Percentiles rank a stretch among this genome's conserved stretches.
phyloP scores from a whole-genome alignment of 495 filamentous ascomycete genomes.

The Annulohypoxylon bovei region DNA sequence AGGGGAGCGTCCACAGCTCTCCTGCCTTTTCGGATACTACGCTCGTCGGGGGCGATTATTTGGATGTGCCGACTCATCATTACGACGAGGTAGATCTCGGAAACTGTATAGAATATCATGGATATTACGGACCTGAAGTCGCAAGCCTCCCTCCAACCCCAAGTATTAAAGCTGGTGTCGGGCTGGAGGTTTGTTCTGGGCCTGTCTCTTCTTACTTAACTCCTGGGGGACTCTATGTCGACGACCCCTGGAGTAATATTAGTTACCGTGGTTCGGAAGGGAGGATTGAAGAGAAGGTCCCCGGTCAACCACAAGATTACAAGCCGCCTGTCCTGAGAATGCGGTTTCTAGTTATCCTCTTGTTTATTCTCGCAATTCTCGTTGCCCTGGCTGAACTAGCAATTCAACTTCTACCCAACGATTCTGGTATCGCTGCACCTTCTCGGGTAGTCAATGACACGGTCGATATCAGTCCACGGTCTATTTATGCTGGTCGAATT shows the following conservation, averaged over 20 bases:
- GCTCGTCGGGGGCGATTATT: constrained; percentile 28
- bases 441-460: constrained; percentile 18
- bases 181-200: constrained; percentile 31
- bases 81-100: constrained; percentile 32
- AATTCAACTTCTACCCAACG: constrained; percentile 38
- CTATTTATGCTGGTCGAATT: background rate
- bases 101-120: constrained; percentile 20
- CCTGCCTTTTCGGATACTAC: constrained; percentile 39
- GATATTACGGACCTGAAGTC: constrained; percentile 33
- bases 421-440: background rate
- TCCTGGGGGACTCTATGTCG: constrained; percentile 23
- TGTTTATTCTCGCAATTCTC: constrained; percentile 24
- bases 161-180: constrained; percentile 32
- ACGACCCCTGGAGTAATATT: constrained; percentile 22
- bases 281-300: constrained; percentile 18
- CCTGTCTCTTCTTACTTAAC: constrained; percentile 15
- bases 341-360: constrained; percentile 21
- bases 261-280: constrained; percentile 41
- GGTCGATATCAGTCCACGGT: constrained; percentile 23
- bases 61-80: constrained; percentile 33
- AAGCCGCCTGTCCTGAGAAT: constrained; percentile 32
- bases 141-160: constrained; percentile 19
- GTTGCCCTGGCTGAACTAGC: constrained; percentile 33
- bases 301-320: constrained; percentile 26
- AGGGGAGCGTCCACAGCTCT: constrained; percentile 17